Evolutionary conservation across 1,139 yeast species (phyloP).

Genomic region (Pichia sorboxylosa): DNA sequence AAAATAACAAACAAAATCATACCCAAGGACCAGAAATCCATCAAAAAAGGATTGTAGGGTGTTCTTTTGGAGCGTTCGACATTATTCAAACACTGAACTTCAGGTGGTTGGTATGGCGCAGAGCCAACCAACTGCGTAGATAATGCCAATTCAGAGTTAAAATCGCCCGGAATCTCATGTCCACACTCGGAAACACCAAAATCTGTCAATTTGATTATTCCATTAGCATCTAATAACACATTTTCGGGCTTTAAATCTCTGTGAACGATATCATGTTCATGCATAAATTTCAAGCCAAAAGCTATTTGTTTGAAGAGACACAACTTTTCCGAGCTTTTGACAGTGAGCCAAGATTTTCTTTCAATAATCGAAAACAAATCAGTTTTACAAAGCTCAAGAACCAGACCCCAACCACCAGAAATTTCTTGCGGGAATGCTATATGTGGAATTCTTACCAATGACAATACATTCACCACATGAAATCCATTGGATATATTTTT

Average conservation of each 20-base stretch:
- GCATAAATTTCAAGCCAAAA: constrained; percentile 44
- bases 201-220: constrained; percentile 63
- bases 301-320: constrained; percentile 54
- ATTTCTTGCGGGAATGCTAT: constrained; percentile 28
- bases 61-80: constrained; percentile 28
- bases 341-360: constrained; percentile 34
- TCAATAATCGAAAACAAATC: constrained; percentile 37
- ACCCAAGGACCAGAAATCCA: constrained; percentile 72
- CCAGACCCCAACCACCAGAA: constrained; percentile 73
- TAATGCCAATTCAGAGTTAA: constrained; percentile 36
- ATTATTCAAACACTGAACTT: constrained; percentile 50
- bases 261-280: constrained; percentile 50
- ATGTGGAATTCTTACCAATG: constrained; percentile 51
- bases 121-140: constrained; percentile 59
- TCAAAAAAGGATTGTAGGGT: constrained; percentile 55
- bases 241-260: constrained; percentile 64
- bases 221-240: constrained; percentile 43
- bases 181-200: constrained; percentile 69
- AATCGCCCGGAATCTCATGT: constrained; percentile 45
- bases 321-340: constrained; percentile 37
- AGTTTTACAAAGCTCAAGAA: constrained; percentile 54
- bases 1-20: constrained; percentile 52
- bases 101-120: constrained; percentile 76
- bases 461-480: constrained; percentile 53
- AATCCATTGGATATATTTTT: constrained; percentile 40